Conservation (phyloP, 371 early-diverging fungal genomes). For the Dinochytrium kinnereticum region DNA sequence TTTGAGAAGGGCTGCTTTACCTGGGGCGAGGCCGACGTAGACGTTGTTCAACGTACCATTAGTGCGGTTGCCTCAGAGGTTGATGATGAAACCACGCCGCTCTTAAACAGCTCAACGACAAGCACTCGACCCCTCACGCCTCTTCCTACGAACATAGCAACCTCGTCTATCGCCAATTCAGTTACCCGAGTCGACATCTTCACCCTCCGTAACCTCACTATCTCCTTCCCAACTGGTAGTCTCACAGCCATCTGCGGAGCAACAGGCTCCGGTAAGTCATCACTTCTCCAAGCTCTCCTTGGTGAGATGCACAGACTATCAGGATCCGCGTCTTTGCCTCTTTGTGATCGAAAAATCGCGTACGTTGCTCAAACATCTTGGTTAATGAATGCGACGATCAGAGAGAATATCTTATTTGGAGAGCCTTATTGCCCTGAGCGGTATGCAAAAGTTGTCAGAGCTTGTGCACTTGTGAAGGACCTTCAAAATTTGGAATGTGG, state of each 20-base stretch:
- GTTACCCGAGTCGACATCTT: constrained; percentile 4
- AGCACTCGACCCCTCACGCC: constrained; percentile 40
- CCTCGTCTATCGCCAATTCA: neutral
- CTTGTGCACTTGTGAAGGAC: constrained; percentile 74
- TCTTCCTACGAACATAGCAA: neutral
- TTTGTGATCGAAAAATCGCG: constrained; percentile 21
- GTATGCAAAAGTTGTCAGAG: constrained; percentile 48
- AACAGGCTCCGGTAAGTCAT: constrained; percentile 69
- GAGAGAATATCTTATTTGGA: constrained; percentile 54
- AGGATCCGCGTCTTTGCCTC: neutral
- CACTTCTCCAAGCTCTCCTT: constrained; percentile 66
- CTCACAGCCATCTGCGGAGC: constrained; percentile 71
- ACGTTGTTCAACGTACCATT: neutral
- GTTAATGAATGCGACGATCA: constrained; percentile 49
- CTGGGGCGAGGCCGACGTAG: constrained; percentile 19
- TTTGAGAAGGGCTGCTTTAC: constrained; percentile 29
- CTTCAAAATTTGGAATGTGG: constrained; percentile 77
- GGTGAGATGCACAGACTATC: constrained; percentile 46
- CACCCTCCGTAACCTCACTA: constrained; percentile 14
- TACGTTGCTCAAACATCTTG: constrained; percentile 55
- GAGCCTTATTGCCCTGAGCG: constrained; percentile 43
- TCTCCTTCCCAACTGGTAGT: constrained; percentile 59
- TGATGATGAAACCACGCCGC: constrained; percentile 2
- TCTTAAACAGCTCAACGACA: constrained; percentile 55
- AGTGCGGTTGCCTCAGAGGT: neutral